These are phyloP conservation scores for Acidomyces sp. DNA, from an alignment of 495 filamentous ascomycete species.

Conservation along the genomic window DNA sequence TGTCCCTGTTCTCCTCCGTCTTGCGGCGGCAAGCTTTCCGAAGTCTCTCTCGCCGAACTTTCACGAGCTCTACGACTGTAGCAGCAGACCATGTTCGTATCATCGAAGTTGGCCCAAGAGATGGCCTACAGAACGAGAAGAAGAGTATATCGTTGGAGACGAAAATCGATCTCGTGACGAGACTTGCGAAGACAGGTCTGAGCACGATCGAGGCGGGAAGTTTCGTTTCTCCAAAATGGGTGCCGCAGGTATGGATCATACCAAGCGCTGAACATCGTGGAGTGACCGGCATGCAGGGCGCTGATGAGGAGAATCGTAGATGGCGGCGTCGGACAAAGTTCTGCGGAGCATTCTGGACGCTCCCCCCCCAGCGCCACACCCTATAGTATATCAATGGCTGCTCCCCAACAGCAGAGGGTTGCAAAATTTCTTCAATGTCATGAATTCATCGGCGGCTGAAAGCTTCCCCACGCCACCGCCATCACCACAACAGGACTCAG, in stretches of 20 bases:
- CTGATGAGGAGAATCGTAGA: constrained; percentile 37
- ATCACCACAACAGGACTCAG: constrained; percentile 22
- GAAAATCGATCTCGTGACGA: constrained; percentile 72
- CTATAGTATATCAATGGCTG: constrained; percentile 84
- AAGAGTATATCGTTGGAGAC: constrained; percentile 62
- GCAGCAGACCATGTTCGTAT: constrained; percentile 43
- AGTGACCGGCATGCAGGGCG: background rate
- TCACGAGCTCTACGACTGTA: constrained; percentile 3
- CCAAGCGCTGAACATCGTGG: background rate
- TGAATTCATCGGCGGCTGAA: constrained; percentile 20
- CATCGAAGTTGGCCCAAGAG: constrained; percentile 86
- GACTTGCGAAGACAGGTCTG: constrained; percentile 72
- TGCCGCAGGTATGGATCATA: constrained; percentile 58
- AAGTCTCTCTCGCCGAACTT: constrained; percentile 11
- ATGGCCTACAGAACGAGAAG: constrained; percentile 95
- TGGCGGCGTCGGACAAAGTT: constrained; percentile 81
- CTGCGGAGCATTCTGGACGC: constrained; percentile 54
- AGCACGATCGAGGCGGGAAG: constrained; percentile 85
- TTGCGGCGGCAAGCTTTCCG: constrained; percentile 5
- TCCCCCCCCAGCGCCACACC: constrained; percentile 43
- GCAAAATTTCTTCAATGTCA: constrained; percentile 37
- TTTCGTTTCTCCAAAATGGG: constrained; percentile 95
- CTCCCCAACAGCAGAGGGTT: constrained; percentile 80
- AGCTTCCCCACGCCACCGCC: constrained; percentile 27
- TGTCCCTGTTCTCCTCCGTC: too few relatives aligned